phyloP scores from a whole-genome alignment of 371 early-diverging fungal genomes.

The Mucor ambiguus region DNA sequence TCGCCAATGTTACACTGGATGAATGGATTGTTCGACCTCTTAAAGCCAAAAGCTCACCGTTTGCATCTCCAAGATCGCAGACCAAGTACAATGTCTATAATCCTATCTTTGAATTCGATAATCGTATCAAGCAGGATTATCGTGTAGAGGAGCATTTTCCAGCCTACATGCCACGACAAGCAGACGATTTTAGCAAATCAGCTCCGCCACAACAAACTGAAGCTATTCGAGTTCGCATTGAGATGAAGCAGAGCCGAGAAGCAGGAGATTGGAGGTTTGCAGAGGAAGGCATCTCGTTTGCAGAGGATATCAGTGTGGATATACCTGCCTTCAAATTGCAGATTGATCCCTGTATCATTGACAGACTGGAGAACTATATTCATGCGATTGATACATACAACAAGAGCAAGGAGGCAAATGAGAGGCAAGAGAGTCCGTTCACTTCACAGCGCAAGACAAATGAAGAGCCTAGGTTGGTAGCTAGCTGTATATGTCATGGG shows the following conservation, averaged over 20 bases:
- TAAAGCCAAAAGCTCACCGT: neutral
- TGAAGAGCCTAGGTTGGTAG: neutral
- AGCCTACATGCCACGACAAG: neutral
- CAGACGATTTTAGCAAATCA: neutral
- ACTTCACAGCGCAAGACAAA: neutral
- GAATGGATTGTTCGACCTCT: conserved; percentile 36
- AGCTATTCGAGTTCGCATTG: conserved; percentile 20
- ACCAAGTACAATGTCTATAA: conserved; percentile 29
- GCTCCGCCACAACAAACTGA: neutral
- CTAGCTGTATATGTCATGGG: neutral
- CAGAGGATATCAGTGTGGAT: conserved; percentile 50
- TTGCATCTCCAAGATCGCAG: conserved; percentile 1
- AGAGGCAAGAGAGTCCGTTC: neutral
- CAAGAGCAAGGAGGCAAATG: conserved; percentile 6
- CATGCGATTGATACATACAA: conserved; percentile 28
- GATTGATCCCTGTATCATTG: conserved; percentile 50
- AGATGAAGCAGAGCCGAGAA: conserved; percentile 31
- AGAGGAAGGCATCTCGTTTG: conserved; percentile 24
- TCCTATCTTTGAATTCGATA: conserved; percentile 43
- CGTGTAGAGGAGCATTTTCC: conserved; percentile 28
- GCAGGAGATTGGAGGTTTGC: conserved; percentile 15
- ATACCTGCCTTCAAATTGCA: conserved; percentile 54
- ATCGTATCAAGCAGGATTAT: conserved; percentile 29
- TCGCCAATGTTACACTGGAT: conserved; percentile 26
- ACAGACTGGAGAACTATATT: conserved; percentile 53